These are phyloP conservation scores for Microbotryomycetes sp. DNA, from an alignment of 1,284 basidiomycete species.

Conservation along the genomic window DNA sequence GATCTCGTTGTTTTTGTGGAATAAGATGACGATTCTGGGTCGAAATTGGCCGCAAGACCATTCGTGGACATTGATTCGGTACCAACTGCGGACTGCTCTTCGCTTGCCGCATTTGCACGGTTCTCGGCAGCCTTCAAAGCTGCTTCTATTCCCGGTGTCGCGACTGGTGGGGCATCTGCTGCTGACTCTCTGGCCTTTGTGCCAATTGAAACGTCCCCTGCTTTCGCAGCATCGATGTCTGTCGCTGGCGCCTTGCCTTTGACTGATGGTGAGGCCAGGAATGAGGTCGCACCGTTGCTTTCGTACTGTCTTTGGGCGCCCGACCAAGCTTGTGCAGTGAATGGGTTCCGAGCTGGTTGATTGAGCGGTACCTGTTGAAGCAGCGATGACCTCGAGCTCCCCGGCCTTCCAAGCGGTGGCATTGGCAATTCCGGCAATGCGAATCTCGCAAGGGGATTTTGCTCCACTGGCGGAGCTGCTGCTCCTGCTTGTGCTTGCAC, in stretches of 20 bases:
- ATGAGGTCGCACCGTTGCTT: not conserved
- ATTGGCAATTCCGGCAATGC: constrained; percentile 15
- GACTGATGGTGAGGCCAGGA: not conserved
- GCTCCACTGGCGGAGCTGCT: no score
- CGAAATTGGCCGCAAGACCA: not conserved
- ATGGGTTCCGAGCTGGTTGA: not conserved
- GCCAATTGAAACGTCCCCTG: not conserved
- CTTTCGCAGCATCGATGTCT: not conserved
- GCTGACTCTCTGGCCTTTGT: not conserved
- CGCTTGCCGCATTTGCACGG: not conserved
- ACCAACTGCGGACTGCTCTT: not conserved
- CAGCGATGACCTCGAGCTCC: constrained; percentile 12
- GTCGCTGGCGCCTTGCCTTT: not conserved
- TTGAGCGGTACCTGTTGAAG: not conserved
- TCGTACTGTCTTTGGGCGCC: not conserved
- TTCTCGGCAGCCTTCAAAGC: constrained; percentile 22
- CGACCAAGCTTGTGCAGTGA: not conserved
- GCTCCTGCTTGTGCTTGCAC: no score
- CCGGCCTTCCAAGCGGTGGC: constrained; percentile 20
- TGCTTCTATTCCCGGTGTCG: constrained; percentile 4
- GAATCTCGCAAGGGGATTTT: constrained; percentile 31
- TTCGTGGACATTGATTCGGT: not conserved
- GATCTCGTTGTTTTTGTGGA: not conserved
- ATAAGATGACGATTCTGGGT: not conserved
- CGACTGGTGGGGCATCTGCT: not conserved